A percentile compares a stretch with the other conserved stretches of the same genome.
These are phyloP conservation scores for Penicillium pancosmium DNA, from an alignment of 495 filamentous ascomycete genomes.

Conservation along the genomic window DNA sequence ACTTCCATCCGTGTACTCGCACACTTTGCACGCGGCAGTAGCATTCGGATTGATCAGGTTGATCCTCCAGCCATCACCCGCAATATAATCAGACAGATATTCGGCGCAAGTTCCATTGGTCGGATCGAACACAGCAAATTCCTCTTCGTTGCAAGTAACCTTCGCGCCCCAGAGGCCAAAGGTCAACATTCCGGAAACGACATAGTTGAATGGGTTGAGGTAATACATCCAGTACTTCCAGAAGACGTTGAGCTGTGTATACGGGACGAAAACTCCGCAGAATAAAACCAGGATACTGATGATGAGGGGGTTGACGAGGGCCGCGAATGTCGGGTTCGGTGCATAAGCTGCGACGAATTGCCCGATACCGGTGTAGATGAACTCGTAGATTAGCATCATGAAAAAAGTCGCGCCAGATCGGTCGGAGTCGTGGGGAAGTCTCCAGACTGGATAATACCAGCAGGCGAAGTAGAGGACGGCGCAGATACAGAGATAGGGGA, in stretches of 20 bases:
- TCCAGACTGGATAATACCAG: conserved; percentile 53
- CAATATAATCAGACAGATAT: conserved; percentile 58
- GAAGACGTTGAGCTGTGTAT: conserved; percentile 54
- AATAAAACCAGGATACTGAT: conserved; percentile 56
- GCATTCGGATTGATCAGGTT: conserved; percentile 55
- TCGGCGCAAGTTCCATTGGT: conserved; percentile 54
- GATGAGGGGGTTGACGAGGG: conserved; percentile 58
- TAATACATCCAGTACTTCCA: conserved; percentile 79
- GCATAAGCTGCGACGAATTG: conserved; percentile 62
- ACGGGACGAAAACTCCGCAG: conserved; percentile 50
- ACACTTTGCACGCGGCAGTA: conserved; percentile 60
- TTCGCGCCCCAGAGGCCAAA: conserved; percentile 58
- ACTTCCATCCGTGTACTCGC: conserved; percentile 46
- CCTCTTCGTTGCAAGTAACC: conserved; percentile 58
- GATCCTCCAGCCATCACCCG: conserved; percentile 47
- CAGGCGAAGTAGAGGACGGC: conserved; percentile 51
- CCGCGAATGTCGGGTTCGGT: conserved; percentile 55
- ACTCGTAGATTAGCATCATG: conserved; percentile 55
- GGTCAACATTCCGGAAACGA: conserved; percentile 62
- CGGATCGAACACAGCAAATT: conserved; percentile 60
- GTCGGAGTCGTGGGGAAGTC: conserved; percentile 37
- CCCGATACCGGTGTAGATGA: conserved; percentile 60
- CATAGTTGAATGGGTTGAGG: conserved; percentile 71
- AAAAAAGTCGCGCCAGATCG: conserved; percentile 57
- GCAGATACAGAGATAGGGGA: conserved; percentile 54